Base-by-base conservation (phyloP, 2,329 filamentous ascomycete genomes). In the Fusarium sp. region DNA sequence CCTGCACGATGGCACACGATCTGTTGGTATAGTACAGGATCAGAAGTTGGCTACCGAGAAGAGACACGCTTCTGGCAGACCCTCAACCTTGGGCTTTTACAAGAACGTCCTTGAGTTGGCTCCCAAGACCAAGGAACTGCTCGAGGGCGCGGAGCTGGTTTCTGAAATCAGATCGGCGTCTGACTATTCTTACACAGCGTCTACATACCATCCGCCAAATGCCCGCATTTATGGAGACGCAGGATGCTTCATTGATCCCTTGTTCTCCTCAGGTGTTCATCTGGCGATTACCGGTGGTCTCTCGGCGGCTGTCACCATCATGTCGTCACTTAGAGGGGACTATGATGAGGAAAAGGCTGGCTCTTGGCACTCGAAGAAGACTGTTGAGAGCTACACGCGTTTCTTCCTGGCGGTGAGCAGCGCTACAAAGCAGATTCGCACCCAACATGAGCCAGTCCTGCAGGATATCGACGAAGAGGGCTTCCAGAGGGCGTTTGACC, bases 201-300 rank as follows among this genome's bases (percentile, higher is more conserved):
- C 82, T 0, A 66, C 76, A 0, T 88, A 88, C 70, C 82, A 84
- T 1, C 64, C 76, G n/a, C 81, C 82, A 1, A 68, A 83, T 62
- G 72, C 80, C 5, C 85, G 85, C 20, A 80, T 87, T 13, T 81
- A 77, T 6, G 86, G 86, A 2, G 86, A 88, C 67, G 86, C 86
- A 0, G 86, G 84, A 2, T 84, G 82, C 70, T 88, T 88, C 70
- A 86, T 88, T 67, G 86, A 88, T 66, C 85, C 85, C 0, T 84
- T 82, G 66, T 88, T 87, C 77, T 86, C 84, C 0, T 87, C 85
- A 0, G 86, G 86, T 11, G 81, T 85, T 4, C 86, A 88, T 68
- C 77, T 88, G 1, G 86, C 86, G 2, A 38, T 88, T 0, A 68
- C 79, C 1, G 78, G 82, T 18, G 86, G 79, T 5, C 80, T 89